Conservation (phyloP, 139 green algal species). For the Spirogloea muscicola region DNA sequence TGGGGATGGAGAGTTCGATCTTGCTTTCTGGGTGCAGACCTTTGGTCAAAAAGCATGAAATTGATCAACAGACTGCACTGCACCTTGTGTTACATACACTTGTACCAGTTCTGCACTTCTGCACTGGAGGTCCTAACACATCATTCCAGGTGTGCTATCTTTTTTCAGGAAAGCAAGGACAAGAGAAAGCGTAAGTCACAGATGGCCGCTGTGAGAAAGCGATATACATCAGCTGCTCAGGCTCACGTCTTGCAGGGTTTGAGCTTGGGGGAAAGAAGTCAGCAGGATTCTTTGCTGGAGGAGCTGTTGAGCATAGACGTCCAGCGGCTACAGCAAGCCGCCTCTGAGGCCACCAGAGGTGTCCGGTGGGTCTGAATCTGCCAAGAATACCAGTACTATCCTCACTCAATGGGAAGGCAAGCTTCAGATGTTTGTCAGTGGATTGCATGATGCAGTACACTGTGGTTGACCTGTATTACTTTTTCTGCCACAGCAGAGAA, state of each 20-base stretch:
- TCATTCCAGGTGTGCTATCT: background rate
- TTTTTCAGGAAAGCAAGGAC: background rate
- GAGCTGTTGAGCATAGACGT: slow-evolving; percentile 23
- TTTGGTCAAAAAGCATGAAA: background rate
- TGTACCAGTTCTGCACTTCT: background rate
- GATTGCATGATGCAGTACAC: too few species aligned
- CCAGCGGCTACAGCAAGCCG: slow-evolving; percentile 2
- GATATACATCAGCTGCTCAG: slow-evolving; percentile 3
- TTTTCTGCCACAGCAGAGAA: too few species aligned
- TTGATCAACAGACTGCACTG: background rate
- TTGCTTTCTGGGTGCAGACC: background rate
- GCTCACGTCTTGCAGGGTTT: slow-evolving; percentile 16
- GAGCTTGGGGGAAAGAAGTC: background rate
- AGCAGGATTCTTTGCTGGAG: slow-evolving; percentile 13
- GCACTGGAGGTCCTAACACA: too few species aligned
- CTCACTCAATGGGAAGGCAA: too few species aligned
- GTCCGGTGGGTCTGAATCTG: too few species aligned
- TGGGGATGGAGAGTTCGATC: background rate
- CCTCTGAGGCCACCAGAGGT: too few species aligned
- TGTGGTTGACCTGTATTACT: too few species aligned
- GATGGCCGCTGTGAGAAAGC: slow-evolving; percentile 15
- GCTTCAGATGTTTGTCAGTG: too few species aligned
- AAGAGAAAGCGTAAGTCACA: slow-evolving; percentile 7
- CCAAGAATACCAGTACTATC: too few species aligned
- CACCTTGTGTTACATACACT: background rate